Base-by-base conservation (phyloP, 129 eudicot genomes). In the Kitagawia praeruptora region DNA sequence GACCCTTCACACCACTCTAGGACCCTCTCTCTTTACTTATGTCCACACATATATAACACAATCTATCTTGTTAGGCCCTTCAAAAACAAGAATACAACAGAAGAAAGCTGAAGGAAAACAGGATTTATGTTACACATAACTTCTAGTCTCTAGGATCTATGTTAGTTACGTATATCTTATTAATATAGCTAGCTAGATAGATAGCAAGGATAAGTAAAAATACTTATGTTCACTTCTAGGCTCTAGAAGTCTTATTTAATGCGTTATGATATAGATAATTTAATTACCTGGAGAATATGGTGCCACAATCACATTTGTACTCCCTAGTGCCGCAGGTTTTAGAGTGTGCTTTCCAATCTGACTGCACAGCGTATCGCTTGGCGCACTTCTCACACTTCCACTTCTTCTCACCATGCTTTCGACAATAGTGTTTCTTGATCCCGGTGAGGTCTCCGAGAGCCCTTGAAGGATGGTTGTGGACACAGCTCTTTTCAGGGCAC, bases 351-450 rank as follows among this genome's bases (percentile, higher is more conserved):
- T 94, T 94, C 96, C 98, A 94, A 72, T 94, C 98, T 4, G 98
- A 94, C 70, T 91, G 97, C 82, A 94, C 98, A 4, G 98, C 98
- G 66, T 94, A 94, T 61, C 90, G 81, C 87, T 94, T 94, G 0
- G 93, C 83, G 79, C 98, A 94, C 85, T 93, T 93, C 15, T 89
- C 96, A 79, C 98, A 93, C 93, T 91, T 93, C 98, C 98, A 93
- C 84, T 91, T 93, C 89, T 93, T 93, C 91, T 93, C 98, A 1
- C 98, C 98, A 70, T 91, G 98, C 77, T 93, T 90, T 73, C 98
- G 45, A 56, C 98, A 91, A 70, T 87, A 94, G 85, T 94, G 98
- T 70, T 94, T 94, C 85, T 95, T 95, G 48, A 95, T 91, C 23
- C 98, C 98, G 4, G 98, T 95, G 53, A 95, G 82, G 83, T 95